Evolutionary conservation across 495 filamentous ascomycete genomes (phyloP).

Genomic region (Daldinia bambusicola): DNA sequence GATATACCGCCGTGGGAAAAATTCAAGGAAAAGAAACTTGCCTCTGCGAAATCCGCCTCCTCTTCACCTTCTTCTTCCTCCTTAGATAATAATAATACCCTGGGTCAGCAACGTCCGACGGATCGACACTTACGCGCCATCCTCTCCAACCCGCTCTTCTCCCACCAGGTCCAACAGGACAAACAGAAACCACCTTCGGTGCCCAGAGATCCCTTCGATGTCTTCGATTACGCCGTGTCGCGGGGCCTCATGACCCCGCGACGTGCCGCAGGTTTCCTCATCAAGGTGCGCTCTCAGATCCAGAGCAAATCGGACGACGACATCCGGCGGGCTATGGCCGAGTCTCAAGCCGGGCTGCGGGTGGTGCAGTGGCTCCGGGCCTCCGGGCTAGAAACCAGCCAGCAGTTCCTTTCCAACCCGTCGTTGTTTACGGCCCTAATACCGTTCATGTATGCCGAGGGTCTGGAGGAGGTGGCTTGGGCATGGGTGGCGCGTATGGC

Average conservation of each 20-base stretch:
- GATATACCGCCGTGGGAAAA: slow-evolving; percentile 31
- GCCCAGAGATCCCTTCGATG: slow-evolving; percentile 43
- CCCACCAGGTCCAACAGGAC: slow-evolving; percentile 15
- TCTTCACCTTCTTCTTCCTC: not conserved
- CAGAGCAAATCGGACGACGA: slow-evolving; percentile 40
- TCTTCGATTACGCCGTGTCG: slow-evolving; percentile 53
- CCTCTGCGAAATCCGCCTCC: slow-evolving; percentile 14
- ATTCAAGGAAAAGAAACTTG: slow-evolving; percentile 35
- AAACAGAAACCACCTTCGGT: slow-evolving; percentile 1
- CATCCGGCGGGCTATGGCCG: slow-evolving; percentile 47
- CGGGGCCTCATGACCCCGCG: slow-evolving; percentile 58
- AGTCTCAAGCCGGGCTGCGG: slow-evolving; percentile 54
- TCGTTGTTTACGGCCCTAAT: slow-evolving; percentile 51
- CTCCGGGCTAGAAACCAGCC: slow-evolving; percentile 54
- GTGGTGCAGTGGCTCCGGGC: slow-evolving; percentile 64
- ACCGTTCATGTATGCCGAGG: slow-evolving; percentile 63
- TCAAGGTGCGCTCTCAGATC: slow-evolving; percentile 47
- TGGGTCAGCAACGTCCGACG: slow-evolving; percentile 47
- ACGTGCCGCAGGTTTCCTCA: slow-evolving; percentile 55
- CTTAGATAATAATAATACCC: not conserved
- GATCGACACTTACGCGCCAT: slow-evolving; percentile 70
- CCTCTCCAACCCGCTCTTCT: slow-evolving; percentile 75
- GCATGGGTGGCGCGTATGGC: slow-evolving; percentile 54
- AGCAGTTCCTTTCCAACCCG: slow-evolving; percentile 49
- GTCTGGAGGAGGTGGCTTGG: slow-evolving; percentile 55